These are phyloP conservation scores for Malassezia yamatoensis DNA, from an alignment of 1,284 basidiomycete genomes.

Conservation along the genomic window DNA sequence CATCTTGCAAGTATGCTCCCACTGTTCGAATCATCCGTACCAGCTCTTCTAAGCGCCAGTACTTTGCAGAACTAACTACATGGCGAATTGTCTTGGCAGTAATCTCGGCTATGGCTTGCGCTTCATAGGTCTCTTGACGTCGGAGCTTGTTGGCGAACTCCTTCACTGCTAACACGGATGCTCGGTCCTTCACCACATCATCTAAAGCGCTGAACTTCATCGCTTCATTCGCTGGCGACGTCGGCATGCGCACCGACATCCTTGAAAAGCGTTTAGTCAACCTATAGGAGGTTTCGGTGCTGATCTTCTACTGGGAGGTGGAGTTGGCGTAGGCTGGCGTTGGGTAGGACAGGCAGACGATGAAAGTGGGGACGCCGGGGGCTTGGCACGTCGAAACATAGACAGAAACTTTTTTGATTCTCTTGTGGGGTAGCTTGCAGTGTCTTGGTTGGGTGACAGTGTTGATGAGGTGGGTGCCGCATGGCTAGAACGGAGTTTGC, in stretches of 20 bases:
- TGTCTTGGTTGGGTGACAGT: too few species aligned
- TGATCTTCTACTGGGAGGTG: conserved; percentile 4
- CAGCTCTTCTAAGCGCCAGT: conserved; percentile 76
- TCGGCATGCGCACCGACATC: neutral
- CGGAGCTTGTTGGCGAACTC: conserved; percentile 27
- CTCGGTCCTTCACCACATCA: conserved; percentile 19
- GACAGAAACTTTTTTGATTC: too few species aligned
- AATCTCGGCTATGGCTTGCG: conserved; percentile 62
- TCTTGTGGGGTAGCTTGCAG: too few species aligned
- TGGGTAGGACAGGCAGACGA: too few species aligned
- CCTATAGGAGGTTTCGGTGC: conserved; percentile 12
- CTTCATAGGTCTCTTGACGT: conserved; percentile 24
- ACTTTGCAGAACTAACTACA: conserved; percentile 75
- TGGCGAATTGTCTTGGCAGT: conserved; percentile 76
- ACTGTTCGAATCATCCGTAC: conserved; percentile 68
- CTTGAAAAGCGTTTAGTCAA: conserved; percentile 3
- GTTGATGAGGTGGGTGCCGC: too few species aligned
- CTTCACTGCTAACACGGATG: conserved; percentile 25
- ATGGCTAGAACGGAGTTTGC: too few species aligned
- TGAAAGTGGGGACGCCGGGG: too few species aligned
- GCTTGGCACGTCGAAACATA: too few species aligned
- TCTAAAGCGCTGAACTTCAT: conserved; percentile 7
- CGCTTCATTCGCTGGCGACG: neutral
- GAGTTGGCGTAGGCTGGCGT: too few species aligned
- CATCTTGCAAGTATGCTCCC: conserved; percentile 68